A percentile compares a stretch with the other conserved stretches of the same genome.
Conservation (phyloP, 768 basidiomycete genomes). For the Tricholoma hemisulphureum region DNA sequence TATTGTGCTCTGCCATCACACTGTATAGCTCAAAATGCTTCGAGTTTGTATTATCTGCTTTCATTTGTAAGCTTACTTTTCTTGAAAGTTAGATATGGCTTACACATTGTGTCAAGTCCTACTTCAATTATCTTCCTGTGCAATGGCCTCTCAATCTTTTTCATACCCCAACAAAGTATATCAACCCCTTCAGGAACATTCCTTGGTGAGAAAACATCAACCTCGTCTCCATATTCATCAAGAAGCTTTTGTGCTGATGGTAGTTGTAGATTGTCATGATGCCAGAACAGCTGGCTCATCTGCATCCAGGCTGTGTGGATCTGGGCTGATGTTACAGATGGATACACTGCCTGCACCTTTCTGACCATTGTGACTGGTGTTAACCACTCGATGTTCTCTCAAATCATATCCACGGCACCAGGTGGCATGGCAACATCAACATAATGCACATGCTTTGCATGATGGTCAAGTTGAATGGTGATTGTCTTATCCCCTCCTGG, state of each 20-base stretch:
- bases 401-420: not conserved
- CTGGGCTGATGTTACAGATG: slow-evolving; percentile 21
- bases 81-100: slow-evolving; percentile 3
- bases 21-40: slow-evolving; percentile 26
- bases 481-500: not conserved
- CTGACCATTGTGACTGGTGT: slow-evolving; percentile 26
- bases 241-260: slow-evolving; percentile 20
- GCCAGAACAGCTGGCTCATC: slow-evolving; percentile 28
- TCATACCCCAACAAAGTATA: slow-evolving; percentile 24
- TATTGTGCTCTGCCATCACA: slow-evolving; percentile 25
- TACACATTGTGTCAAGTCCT: slow-evolving; percentile 20
- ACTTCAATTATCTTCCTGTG: slow-evolving; percentile 18
- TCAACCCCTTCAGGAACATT: slow-evolving; percentile 19
- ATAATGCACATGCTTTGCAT: no score
- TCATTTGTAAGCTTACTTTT: not conserved
- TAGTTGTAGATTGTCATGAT: slow-evolving; percentile 20
- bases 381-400: no score
- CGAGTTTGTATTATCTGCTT: slow-evolving; percentile 24
- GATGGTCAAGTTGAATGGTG: slow-evolving; percentile 11
- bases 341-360: slow-evolving; percentile 32
- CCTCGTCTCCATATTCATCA: slow-evolving; percentile 9
- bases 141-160: slow-evolving; percentile 9
- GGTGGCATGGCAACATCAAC: slow-evolving; percentile 22
- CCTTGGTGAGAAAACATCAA: slow-evolving; percentile 10
- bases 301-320: slow-evolving; percentile 26